phyloP scores from a whole-genome alignment of 2,329 filamentous ascomycete genomes.

The Aspergillus novofumigatus region DNA sequence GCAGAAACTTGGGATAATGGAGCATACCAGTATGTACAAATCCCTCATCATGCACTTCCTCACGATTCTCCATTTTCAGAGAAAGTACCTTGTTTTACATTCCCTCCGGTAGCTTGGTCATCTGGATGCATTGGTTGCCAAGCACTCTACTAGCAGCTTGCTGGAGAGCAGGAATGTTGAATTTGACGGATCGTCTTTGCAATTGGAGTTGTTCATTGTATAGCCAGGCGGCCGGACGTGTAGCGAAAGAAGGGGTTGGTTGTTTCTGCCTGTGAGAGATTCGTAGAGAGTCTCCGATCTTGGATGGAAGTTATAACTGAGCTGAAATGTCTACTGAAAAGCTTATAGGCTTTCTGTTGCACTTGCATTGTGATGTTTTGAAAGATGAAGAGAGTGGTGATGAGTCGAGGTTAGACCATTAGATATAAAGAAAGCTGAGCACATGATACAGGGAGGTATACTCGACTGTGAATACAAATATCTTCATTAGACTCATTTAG shows the following conservation, averaged over 20 bases:
- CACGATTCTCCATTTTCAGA: slow-evolving; percentile 17
- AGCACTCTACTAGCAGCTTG: slow-evolving; percentile 21
- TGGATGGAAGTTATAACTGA: too few species aligned
- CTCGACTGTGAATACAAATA: too few species aligned
- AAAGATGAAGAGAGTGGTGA: too few species aligned
- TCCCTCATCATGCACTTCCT: slow-evolving; percentile 7
- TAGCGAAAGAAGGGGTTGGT: slow-evolving; percentile 18
- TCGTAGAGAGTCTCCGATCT: background rate
- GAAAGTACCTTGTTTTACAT: slow-evolving; percentile 23
- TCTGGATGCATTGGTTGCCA: slow-evolving; percentile 24
- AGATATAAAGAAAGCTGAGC: too few species aligned
- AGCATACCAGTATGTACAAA: slow-evolving; percentile 11
- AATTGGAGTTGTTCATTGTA: slow-evolving; percentile 31
- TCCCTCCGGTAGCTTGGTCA: slow-evolving; percentile 27
- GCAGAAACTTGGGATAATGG: background rate
- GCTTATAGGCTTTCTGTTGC: too few species aligned
- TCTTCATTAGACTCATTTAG: too few species aligned
- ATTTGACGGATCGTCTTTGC: slow-evolving; percentile 24
- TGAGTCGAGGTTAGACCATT: background rate
- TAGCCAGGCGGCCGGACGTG: slow-evolving; percentile 29
- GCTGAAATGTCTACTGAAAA: too few species aligned
- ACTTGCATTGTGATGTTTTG: too few species aligned
- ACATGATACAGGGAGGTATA: too few species aligned
- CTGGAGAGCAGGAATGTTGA: slow-evolving; percentile 31
- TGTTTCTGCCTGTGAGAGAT: background rate